These are phyloP conservation scores for Rhizophora apiculata DNA, from an alignment of 345 rosid species.

Conservation along the genomic window DNA sequence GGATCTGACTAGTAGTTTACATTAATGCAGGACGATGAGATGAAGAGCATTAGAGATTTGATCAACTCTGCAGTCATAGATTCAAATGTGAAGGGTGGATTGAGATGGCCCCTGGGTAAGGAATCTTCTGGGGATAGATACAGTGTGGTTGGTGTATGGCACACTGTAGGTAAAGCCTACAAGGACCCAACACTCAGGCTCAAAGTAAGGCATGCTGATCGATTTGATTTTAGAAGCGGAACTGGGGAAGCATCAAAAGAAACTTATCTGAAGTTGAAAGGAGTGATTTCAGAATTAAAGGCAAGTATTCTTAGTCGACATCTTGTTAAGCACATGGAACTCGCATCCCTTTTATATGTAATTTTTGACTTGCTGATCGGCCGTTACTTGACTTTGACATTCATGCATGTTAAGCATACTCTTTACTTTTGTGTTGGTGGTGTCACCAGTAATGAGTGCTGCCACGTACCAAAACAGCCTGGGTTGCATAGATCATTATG, in stretches of 20 bases:
- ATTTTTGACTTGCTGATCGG: too few relatives aligned
- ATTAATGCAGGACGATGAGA: slow-evolving; percentile 55
- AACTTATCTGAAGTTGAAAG: slow-evolving; percentile 45
- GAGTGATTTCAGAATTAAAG: slow-evolving; percentile 35
- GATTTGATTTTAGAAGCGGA: slow-evolving; percentile 44
- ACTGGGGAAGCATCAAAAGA: slow-evolving; percentile 40
- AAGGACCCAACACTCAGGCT: slow-evolving; percentile 41
- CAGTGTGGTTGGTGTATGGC: slow-evolving; percentile 44
- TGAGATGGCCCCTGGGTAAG: slow-evolving; percentile 61
- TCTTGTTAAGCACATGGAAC: not conserved
- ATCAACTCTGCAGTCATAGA: slow-evolving; percentile 51
- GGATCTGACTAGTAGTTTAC: not conserved
- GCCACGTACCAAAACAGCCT: too few relatives aligned
- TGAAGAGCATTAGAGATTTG: slow-evolving; percentile 37
- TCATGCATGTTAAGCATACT: too few relatives aligned
- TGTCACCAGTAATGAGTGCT: too few relatives aligned
- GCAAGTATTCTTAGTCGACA: slow-evolving; percentile 14
- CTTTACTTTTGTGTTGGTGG: too few relatives aligned
- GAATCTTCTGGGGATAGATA: slow-evolving; percentile 40
- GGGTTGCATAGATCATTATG: too few relatives aligned
- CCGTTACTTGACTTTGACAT: too few relatives aligned
- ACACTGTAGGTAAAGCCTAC: slow-evolving; percentile 36
- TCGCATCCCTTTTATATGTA: not conserved
- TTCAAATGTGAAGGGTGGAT: slow-evolving; percentile 60
- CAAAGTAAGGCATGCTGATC: slow-evolving; percentile 53